Percentiles rank a stretch among this genome's conserved stretches.
Conservation (phyloP, 352 stramenopile genomes). For the Pythium grandisporangium region DNA sequence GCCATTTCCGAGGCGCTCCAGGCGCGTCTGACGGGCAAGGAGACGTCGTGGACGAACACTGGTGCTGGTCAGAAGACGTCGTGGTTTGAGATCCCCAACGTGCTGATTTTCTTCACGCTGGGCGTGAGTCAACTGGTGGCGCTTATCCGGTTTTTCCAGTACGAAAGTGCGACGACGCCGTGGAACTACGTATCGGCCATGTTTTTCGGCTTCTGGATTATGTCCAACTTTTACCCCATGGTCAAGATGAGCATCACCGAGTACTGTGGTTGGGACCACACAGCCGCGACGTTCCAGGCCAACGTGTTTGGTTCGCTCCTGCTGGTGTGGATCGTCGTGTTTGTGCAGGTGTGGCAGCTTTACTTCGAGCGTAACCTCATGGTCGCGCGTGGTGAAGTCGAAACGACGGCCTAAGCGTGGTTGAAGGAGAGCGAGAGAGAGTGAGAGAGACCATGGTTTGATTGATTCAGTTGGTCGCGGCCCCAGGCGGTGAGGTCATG, state of each 20-base stretch:
- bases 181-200: constrained; percentile 86
- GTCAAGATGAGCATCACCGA: constrained; percentile 88
- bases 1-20: constrained; percentile 79
- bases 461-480: too few relatives aligned
- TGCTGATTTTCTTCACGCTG: constrained; percentile 84
- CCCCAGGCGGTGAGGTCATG: too few relatives aligned
- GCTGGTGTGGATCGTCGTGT: constrained; percentile 78
- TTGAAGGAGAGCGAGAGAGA: too few relatives aligned
- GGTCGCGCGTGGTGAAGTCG: constrained; percentile 37
- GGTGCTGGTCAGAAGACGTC: constrained; percentile 85
- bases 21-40: constrained; percentile 72
- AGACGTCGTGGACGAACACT: constrained; percentile 85
- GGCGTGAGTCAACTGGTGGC: constrained; percentile 64
- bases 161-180: constrained; percentile 82
- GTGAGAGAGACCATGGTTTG: too few relatives aligned
- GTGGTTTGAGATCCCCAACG: constrained; percentile 85
- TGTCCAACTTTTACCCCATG: constrained; percentile 85
- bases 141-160: constrained; percentile 82
- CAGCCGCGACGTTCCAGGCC: constrained; percentile 64
- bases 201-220: constrained; percentile 86
- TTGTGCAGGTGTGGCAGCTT: constrained; percentile 85
- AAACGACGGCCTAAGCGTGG: too few relatives aligned
- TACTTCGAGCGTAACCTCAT: constrained; percentile 71
- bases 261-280: constrained; percentile 88
- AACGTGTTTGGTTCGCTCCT: constrained; percentile 81